Conservation (phyloP, 352 stramenopile genomes). For the Chrysophaeum taylorii region DNA sequence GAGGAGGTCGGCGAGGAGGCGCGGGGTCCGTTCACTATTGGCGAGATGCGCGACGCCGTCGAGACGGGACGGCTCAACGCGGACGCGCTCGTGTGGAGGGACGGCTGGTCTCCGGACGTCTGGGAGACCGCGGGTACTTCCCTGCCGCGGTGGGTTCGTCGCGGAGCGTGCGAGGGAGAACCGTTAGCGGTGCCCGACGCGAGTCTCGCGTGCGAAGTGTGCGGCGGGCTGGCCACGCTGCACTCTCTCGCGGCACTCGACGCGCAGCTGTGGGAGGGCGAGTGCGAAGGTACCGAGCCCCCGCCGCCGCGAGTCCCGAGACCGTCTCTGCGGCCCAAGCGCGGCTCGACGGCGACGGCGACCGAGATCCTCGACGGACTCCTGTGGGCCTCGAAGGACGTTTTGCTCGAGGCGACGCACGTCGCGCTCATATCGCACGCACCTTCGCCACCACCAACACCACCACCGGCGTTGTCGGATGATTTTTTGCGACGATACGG, state of each 20-base stretch:
- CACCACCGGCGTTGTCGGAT: no score
- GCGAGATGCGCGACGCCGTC: not conserved
- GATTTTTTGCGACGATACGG: no score
- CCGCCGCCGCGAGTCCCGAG: no score
- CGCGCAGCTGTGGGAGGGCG: not conserved
- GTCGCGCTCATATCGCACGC: no score
- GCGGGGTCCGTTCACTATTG: not conserved
- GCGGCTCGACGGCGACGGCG: not conserved
- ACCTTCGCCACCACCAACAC: no score
- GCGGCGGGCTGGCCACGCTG: conserved; percentile 4
- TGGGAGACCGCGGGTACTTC: no score
- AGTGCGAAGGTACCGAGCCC: not conserved
- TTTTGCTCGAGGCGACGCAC: not conserved
- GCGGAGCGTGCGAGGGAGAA: not conserved
- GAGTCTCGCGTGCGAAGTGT: not conserved
- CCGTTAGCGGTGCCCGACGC: not conserved
- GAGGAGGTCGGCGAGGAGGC: not conserved
- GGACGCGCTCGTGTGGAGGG: not conserved
- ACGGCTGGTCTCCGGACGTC: not conserved
- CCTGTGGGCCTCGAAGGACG: not conserved
- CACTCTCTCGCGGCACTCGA: not conserved
- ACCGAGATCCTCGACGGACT: not conserved
- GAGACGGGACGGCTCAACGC: not conserved
- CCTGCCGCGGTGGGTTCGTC: not conserved
- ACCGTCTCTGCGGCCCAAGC: not conserved